Conservation (phyloP, 805 yeast genomes). For the Scheffersomyces ergatensis region DNA sequence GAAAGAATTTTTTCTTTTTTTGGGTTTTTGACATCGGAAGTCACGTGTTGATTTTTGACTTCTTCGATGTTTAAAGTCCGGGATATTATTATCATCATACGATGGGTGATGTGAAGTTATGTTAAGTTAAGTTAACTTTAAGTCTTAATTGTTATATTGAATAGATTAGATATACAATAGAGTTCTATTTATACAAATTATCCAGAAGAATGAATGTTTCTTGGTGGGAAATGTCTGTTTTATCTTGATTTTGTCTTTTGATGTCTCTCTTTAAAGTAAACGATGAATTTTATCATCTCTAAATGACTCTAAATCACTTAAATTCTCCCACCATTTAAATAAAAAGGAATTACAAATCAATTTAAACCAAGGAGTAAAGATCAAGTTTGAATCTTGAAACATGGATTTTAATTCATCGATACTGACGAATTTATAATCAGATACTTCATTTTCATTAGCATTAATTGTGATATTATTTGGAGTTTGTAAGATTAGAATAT, state of each 20-base stretch:
- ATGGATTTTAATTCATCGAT: constrained; percentile 64
- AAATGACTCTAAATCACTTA: constrained; percentile 56
- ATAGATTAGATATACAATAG: too few species aligned
- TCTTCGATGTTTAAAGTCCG: neutral
- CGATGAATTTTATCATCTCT: constrained; percentile 48
- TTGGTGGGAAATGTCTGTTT: too few species aligned
- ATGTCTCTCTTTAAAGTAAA: too few species aligned
- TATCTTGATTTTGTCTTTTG: too few species aligned
- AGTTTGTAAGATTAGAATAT: constrained; percentile 75
- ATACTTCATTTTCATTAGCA: constrained; percentile 73
- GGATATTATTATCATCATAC: too few species aligned
- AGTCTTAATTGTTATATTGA: too few species aligned
- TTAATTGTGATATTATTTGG: constrained; percentile 52
- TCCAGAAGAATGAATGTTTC: too few species aligned
- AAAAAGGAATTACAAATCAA: constrained; percentile 88
- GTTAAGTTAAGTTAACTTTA: too few species aligned
- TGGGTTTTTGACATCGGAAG: too few species aligned
- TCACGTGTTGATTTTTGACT: neutral
- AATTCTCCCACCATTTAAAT: constrained; percentile 90
- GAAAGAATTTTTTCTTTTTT: too few species aligned
- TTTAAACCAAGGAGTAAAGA: constrained; percentile 98
- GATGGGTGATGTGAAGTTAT: too few species aligned
- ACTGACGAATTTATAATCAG: constrained; percentile 73
- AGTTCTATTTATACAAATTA: too few species aligned
- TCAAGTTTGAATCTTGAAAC: constrained; percentile 65